Evolutionary conservation across 495 filamentous ascomycete genomes (phyloP).

Genomic region (Aspergillus egyptiacus): DNA sequence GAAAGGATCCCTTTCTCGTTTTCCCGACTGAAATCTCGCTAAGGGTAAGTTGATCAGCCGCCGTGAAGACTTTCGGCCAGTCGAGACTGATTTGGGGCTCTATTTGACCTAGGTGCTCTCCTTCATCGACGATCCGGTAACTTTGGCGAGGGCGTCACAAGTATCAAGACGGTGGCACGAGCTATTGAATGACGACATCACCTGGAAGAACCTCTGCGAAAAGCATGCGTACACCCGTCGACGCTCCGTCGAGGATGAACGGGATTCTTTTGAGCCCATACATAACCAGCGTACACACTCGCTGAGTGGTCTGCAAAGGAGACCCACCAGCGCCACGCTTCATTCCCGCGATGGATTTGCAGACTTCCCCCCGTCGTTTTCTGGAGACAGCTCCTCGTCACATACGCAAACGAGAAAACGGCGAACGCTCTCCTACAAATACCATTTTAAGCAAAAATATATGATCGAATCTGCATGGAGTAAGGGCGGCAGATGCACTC

Average conservation of each 20-base stretch:
- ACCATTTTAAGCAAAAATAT: constrained; percentile 95
- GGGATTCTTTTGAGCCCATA: constrained; percentile 33
- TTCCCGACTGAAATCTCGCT: constrained; percentile 90
- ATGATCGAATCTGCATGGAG: constrained; percentile 97
- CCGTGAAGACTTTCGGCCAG: neutral
- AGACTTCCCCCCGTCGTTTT: constrained; percentile 29
- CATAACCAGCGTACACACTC: constrained; percentile 24
- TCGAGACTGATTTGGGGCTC: constrained; percentile 2
- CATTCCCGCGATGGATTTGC: constrained; percentile 27
- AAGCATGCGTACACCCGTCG: constrained; percentile 76
- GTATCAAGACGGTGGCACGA: constrained; percentile 92
- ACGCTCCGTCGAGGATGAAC: constrained; percentile 48
- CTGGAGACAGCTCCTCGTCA: constrained; percentile 33
- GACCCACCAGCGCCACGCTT: constrained; percentile 23
- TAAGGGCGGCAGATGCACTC: constrained; percentile 71
- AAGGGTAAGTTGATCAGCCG: constrained; percentile 49
- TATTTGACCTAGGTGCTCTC: constrained; percentile 62
- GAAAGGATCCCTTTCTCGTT: constrained; percentile 88
- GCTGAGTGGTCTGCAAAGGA: constrained; percentile 23
- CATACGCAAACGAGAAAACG: constrained; percentile 28
- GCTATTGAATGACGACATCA: constrained; percentile 88
- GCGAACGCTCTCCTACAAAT: constrained; percentile 68
- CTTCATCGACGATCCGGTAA: constrained; percentile 90
- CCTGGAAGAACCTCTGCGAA: constrained; percentile 93
- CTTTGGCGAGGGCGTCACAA: constrained; percentile 84